These are phyloP conservation scores for Lentinula detonsa DNA, from an alignment of 768 basidiomycete genomes.

Conservation along the genomic window DNA sequence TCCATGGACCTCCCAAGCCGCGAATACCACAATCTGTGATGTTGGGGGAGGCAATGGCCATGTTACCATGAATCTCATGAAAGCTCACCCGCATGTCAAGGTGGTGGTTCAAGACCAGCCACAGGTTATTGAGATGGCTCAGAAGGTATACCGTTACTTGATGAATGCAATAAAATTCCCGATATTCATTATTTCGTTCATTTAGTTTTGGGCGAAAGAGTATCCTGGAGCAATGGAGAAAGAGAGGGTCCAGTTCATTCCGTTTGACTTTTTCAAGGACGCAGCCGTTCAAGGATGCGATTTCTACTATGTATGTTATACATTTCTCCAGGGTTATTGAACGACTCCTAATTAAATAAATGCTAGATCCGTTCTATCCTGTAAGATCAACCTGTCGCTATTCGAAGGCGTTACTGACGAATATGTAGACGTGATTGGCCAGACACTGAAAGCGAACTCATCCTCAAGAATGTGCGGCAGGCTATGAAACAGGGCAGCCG, in stretches of 20 bases:
- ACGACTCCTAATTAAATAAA: background rate
- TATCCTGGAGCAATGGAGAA: slow-evolving; percentile 29
- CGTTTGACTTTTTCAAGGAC: slow-evolving; percentile 33
- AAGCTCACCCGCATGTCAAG: slow-evolving; percentile 25
- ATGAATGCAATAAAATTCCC: background rate
- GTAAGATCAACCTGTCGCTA: slow-evolving; percentile 15
- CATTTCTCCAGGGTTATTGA: background rate
- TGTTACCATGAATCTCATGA: slow-evolving; percentile 24
- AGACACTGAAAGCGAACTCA: slow-evolving; percentile 24
- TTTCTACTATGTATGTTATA: slow-evolving; percentile 32
- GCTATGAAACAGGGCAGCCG: slow-evolving; percentile 28
- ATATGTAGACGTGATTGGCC: slow-evolving; percentile 36
- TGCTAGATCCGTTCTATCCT: slow-evolving; percentile 28
- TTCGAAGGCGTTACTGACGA: background rate
- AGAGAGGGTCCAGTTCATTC: slow-evolving; percentile 27
- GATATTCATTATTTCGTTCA: background rate
- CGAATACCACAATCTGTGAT: slow-evolving; percentile 28
- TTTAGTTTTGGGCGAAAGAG: slow-evolving; percentile 24
- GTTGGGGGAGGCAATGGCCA: slow-evolving; percentile 33
- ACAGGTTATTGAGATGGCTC: slow-evolving; percentile 22
- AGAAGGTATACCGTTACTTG: slow-evolving; percentile 3
- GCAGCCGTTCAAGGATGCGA: slow-evolving; percentile 28
- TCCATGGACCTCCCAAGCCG: slow-evolving; percentile 25
- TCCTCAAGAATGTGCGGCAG: slow-evolving; percentile 27
- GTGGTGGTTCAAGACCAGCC: slow-evolving; percentile 33